These are phyloP conservation scores for Ascochyta pisi DNA, from an alignment of 2,329 filamentous ascomycete species.

Conservation along the genomic window DNA sequence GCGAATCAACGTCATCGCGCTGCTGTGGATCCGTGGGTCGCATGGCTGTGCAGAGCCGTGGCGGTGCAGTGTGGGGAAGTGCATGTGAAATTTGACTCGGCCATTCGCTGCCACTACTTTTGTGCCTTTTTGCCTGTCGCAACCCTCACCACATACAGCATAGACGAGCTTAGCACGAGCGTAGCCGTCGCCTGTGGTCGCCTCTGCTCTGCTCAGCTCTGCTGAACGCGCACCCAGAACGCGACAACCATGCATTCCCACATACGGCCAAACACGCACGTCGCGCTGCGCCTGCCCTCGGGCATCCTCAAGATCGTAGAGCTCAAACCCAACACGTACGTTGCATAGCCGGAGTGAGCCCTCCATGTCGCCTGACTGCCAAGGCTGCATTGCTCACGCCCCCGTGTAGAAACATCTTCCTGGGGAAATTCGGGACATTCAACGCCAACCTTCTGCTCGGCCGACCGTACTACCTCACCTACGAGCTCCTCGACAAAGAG, in stretches of 20 bases:
- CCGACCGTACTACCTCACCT: constrained; percentile 91
- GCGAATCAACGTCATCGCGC: constrained; percentile 4
- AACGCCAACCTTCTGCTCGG: constrained; percentile 87
- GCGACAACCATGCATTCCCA: constrained; percentile 50
- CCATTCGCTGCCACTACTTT: constrained; percentile 4
- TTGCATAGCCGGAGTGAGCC: constrained; percentile 50
- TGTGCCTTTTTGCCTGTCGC: constrained; percentile 10
- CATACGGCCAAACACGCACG: constrained; percentile 59
- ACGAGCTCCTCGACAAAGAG: constrained; percentile 79
- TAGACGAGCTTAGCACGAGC: neutral
- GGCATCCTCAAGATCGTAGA: constrained; percentile 65
- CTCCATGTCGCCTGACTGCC: constrained; percentile 12
- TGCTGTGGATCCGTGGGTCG: neutral
- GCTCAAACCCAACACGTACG: constrained; percentile 70
- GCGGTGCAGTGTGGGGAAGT: constrained; percentile 16
- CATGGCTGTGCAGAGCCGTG: constrained; percentile 3
- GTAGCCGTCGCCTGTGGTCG: constrained; percentile 15
- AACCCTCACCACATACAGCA: constrained; percentile 8
- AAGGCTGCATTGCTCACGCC: neutral
- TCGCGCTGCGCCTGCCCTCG: constrained; percentile 65
- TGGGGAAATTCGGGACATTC: constrained; percentile 93
- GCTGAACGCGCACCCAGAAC: constrained; percentile 4
- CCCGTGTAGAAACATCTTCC: constrained; percentile 73
- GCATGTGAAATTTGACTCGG: constrained; percentile 9
- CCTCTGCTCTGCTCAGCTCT: neutral